Evolutionary conservation across 2,329 filamentous ascomycete genomes (phyloP).

Genomic region (Colletotrichum horii): DNA sequence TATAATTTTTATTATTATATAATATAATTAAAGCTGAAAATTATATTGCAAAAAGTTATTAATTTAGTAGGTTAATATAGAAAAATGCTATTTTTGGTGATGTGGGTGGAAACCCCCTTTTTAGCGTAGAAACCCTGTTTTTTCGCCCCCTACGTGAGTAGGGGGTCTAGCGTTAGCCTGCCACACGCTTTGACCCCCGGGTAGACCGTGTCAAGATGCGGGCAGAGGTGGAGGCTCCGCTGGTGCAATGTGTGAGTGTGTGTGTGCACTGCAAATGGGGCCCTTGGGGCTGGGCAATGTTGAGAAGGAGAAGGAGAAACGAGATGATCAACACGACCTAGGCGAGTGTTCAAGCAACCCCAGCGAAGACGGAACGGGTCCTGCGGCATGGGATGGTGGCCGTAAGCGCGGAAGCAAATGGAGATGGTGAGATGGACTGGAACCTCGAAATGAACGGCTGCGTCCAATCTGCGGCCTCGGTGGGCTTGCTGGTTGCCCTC

Average conservation of each 20-base stretch:
- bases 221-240: background rate
- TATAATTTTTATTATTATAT: no score
- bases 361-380: background rate
- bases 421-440: background rate
- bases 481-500: background rate
- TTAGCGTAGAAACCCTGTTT: no score
- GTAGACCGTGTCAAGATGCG: constrained; percentile 9
- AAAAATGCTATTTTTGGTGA: no score
- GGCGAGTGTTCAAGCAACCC: background rate
- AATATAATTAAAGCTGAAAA: no score
- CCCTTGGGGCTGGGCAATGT: background rate
- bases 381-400: background rate
- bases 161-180: no score
- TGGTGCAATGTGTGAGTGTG: background rate
- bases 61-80: no score
- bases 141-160: no score
- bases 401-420: background rate
- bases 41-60: no score
- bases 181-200: no score
- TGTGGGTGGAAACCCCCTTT: no score
- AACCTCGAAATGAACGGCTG: background rate
- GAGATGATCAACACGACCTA: background rate
- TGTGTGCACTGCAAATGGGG: background rate
- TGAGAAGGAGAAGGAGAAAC: background rate
- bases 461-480: background rate